Evolutionary conservation across 306 rosid genomes (phyloP).

Genomic region (Cicer pinnatifidum): DNA sequence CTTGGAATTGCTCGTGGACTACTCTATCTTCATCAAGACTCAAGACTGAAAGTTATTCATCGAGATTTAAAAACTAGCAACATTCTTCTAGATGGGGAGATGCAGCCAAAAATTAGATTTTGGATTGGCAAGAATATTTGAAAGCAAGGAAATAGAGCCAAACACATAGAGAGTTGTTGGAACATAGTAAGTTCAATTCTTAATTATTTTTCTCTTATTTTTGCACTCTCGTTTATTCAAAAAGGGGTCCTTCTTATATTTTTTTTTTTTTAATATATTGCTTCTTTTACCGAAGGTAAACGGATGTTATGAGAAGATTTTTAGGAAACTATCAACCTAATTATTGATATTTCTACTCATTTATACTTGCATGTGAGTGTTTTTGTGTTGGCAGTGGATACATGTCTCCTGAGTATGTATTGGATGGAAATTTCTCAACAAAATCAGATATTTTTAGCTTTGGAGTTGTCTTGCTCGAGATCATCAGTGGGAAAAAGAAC

Average conservation of each 20-base stretch:
- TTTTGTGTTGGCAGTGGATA: background rate
- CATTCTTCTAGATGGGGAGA: slow-evolving; percentile 13
- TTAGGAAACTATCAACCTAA: background rate
- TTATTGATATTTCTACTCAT: background rate
- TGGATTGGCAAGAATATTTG: slow-evolving; percentile 13
- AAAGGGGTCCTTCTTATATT: too few relatives aligned
- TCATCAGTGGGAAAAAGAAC: slow-evolving; percentile 54
- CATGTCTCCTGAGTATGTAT: background rate
- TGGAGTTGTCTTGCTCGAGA: slow-evolving; percentile 18
- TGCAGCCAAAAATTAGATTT: slow-evolving; percentile 15
- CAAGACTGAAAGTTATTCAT: background rate
- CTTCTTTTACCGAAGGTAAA: background rate
- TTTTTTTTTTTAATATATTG: too few relatives aligned
- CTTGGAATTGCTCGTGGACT: slow-evolving; percentile 23
- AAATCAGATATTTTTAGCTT: slow-evolving; percentile 24
- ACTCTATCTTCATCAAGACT: slow-evolving; percentile 4
- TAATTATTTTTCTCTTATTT: background rate
- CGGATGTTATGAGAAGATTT: background rate
- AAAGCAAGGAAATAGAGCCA: background rate
- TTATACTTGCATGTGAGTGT: background rate
- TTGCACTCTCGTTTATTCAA: background rate
- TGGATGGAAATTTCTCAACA: background rate
- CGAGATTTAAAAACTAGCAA: slow-evolving; percentile 6
- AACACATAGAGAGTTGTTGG: slow-evolving; percentile 15
- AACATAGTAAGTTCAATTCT: slow-evolving; percentile 8